Conservation (phyloP, 1,284 basidiomycete species). For the Flammula alnicola region DNA sequence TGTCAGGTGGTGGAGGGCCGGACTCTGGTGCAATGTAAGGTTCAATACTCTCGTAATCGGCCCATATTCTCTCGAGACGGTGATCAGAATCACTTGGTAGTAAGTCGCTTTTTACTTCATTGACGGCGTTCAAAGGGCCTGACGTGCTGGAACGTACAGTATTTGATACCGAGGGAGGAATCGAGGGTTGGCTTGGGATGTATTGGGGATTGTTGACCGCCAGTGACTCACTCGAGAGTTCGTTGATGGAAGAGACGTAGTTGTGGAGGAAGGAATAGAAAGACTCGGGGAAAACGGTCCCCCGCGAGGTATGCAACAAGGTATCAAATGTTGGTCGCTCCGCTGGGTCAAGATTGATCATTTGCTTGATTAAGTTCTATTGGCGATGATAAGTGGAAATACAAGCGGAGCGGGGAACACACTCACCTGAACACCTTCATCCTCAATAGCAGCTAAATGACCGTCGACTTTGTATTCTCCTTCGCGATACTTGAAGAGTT, state of each 20-base stretch:
- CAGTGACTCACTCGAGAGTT: conserved; percentile 57
- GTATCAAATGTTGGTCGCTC: conserved; percentile 84
- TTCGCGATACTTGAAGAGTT: conserved; percentile 93
- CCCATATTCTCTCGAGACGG: conserved; percentile 78
- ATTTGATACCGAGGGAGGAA: conserved; percentile 32
- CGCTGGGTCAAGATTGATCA: conserved; percentile 85
- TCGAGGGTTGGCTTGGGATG: conserved; percentile 19
- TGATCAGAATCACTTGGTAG: conserved; percentile 80
- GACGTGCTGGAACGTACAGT: conserved; percentile 31
- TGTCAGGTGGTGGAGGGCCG: conserved; percentile 49
- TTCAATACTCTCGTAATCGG: conserved; percentile 80
- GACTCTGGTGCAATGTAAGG: conserved; percentile 63
- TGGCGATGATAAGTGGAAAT: conserved; percentile 29
- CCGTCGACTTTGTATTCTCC: conserved; percentile 82
- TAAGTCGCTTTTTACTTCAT: conserved; percentile 41
- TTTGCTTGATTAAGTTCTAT: conserved; percentile 85
- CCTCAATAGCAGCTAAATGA: conserved; percentile 79
- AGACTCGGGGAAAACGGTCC: conserved; percentile 85
- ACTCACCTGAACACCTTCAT: conserved; percentile 80
- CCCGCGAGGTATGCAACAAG: conserved; percentile 79
- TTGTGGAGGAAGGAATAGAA: conserved; percentile 96
- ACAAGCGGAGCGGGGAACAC: neutral
- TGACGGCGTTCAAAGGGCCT: conserved; percentile 27
- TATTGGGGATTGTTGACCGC: conserved; percentile 35
- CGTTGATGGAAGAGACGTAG: conserved; percentile 83